Conservation (phyloP, 495 filamentous ascomycete genomes). For the Trichocladium uniseriatum region DNA sequence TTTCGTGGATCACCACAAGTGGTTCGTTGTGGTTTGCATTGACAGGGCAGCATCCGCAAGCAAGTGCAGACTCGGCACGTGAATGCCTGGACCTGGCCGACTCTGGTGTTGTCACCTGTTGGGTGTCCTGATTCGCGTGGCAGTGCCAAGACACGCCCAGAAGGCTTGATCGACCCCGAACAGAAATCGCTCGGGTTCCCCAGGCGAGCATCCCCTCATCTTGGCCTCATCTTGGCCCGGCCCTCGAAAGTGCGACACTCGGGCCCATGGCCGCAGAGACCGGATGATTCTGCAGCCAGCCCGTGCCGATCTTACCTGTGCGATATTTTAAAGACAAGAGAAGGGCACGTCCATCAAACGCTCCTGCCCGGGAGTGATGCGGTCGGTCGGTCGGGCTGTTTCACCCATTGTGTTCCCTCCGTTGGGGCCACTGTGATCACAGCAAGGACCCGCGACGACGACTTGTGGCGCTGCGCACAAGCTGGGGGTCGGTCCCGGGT, state of each 20-base stretch:
- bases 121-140: slow-evolving; percentile 3
- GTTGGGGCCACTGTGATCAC: neutral
- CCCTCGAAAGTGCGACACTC: neutral
- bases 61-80: slow-evolving; percentile 10
- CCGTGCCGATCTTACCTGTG: no score
- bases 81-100: neutral
- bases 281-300: no score
- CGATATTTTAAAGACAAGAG: no score
- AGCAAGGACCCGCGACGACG: neutral
- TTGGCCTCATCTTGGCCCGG: neutral
- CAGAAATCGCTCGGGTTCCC: slow-evolving; percentile 1
- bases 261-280: neutral
- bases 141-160: slow-evolving; percentile 4
- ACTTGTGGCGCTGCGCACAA: neutral
- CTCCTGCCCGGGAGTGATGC: neutral
- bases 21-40: neutral
- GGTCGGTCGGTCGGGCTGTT: neutral
- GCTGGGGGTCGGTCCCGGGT: no score
- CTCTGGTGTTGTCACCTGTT: no score
- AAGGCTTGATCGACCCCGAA: slow-evolving; percentile 7
- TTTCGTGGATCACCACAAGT: neutral
- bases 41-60: neutral
- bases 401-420: neutral
- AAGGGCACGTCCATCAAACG: no score
- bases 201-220: neutral